Evolutionary conservation across 1,284 basidiomycete genomes (phyloP), one percentile per base, ranked within the genome.

Genomic region (Malassezia japonica): DNA sequence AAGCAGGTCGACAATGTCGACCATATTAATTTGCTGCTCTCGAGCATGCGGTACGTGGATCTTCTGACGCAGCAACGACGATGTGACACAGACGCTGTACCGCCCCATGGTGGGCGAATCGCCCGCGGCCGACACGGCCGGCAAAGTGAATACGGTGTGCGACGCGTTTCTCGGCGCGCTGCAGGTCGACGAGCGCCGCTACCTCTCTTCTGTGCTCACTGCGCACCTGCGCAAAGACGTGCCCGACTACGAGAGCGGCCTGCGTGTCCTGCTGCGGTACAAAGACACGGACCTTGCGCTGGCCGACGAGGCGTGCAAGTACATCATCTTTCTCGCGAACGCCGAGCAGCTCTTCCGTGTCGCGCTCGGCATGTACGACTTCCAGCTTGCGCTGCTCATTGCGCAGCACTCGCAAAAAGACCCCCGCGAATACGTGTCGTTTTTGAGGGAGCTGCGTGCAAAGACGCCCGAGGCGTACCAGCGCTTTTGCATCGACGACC

Each of bases 361-460:
- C 5, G 94, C 94, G 1, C 79, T 99, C 21, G 92, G 94, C 21
- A 96, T 96, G 89, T 99, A 99, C 74, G 89, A 99, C 74, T 95
- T 98, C 75, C 83, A 86, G 20, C 78, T 99, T 2, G 91, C 95
- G 2, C 78, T 98, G 28, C 84, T 98, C 83, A 81, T 99, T 31
- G 92, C 94, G 1, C 94, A 98, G 72, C 86, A 96, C 66, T 87
- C 91, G 29, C 90, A 95, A 73, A 92, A 91, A 27, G 92, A 99
- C 74, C 94, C 94, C 6, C 81, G 91, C 64, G 94, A 99, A 74
- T 99, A 98, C 70, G 80, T 99, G 0, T 91, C 94, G 0, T 96
- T 98, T 80, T 78, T 99, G 45, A 82, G 89, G 13, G 87, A 91
- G 61, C 78, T 99, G 10, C 82, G 87, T 8, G 79, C 83, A 0